Conservation (phyloP, 345 rosid genomes). For the Salix brachista region DNA sequence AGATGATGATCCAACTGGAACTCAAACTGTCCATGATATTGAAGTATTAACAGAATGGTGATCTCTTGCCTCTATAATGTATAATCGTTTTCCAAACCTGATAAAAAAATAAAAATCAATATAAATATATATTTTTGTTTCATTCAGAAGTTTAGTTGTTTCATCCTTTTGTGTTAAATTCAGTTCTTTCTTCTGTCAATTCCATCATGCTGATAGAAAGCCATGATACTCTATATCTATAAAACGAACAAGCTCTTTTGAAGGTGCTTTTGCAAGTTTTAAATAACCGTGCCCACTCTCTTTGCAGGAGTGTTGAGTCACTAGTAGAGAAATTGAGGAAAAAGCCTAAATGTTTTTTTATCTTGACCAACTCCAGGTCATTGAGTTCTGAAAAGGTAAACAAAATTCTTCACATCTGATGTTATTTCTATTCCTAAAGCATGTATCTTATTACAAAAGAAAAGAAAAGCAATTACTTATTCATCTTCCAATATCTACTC, state of each 20-base stretch:
- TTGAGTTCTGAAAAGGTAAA: conserved; percentile 83
- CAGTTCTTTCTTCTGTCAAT: background rate
- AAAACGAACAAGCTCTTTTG: no score
- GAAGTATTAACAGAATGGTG: conserved; percentile 98
- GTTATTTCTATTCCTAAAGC: conserved; percentile 3
- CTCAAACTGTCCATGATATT: conserved; percentile 94
- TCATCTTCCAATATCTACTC: background rate
- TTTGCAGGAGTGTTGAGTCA: conserved; percentile 64
- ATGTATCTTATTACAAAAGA: background rate
- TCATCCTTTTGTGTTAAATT: background rate
- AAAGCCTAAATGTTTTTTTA: conserved; percentile 78
- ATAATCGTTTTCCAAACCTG: background rate
- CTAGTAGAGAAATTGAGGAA: conserved; percentile 66
- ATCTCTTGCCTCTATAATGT: conserved; percentile 15
- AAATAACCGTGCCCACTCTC: background rate
- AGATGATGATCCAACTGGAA: conserved; percentile 98
- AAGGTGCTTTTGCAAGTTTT: background rate
- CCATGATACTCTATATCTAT: background rate
- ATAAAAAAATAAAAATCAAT: background rate
- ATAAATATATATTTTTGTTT: background rate
- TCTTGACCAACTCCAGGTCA: conserved; percentile 87
- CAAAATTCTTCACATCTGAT: conserved; percentile 6
- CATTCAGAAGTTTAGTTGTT: background rate
- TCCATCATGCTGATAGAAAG: conserved; percentile 1
- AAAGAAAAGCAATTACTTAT: background rate